phyloP scores from a whole-genome alignment of 2,329 filamentous ascomycete species.

The Dothidotthia symphoricarpi region DNA sequence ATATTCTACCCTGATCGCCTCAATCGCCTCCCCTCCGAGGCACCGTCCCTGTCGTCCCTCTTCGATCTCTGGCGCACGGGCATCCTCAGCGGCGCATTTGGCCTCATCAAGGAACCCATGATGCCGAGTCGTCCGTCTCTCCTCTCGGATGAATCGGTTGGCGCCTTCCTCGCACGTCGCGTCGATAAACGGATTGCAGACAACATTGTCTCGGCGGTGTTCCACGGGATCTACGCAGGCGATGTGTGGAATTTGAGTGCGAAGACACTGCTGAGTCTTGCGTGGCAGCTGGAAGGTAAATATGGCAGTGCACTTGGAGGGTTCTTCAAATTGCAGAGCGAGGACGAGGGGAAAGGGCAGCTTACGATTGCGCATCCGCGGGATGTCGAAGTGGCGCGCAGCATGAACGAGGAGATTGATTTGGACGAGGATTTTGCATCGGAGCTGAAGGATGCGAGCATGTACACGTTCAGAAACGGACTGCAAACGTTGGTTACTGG shows the following conservation, averaged over 20 bases:
- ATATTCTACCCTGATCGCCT: constrained; percentile 87
- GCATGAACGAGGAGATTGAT: constrained; percentile 38
- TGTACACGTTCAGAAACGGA: constrained; percentile 49
- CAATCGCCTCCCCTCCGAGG: constrained; percentile 47
- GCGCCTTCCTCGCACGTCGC: constrained; percentile 60
- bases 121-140: constrained; percentile 33
- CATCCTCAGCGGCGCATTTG: constrained; percentile 52
- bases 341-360: constrained; percentile 4
- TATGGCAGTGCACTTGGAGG: constrained; percentile 35
- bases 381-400: constrained; percentile 17
- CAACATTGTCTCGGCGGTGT: constrained; percentile 70
- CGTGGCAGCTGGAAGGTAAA: constrained; percentile 51
- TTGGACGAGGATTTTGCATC: constrained; percentile 35
- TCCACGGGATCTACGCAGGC: constrained; percentile 92
- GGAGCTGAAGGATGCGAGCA: constrained; percentile 36
- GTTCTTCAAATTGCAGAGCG: constrained; percentile 17
- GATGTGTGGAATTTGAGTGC: constrained; percentile 79
- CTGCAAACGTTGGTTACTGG: constrained; percentile 42
- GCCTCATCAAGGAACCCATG: constrained; percentile 40
- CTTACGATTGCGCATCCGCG: constrained; percentile 20
- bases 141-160: constrained; percentile 68
- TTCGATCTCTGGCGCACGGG: constrained; percentile 52
- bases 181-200: constrained; percentile 59
- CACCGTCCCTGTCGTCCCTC: constrained; percentile 26
- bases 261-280: constrained; percentile 58